Conservation (phyloP, 1,284 basidiomycete genomes). For the Ceraceosorus bombacis region DNA sequence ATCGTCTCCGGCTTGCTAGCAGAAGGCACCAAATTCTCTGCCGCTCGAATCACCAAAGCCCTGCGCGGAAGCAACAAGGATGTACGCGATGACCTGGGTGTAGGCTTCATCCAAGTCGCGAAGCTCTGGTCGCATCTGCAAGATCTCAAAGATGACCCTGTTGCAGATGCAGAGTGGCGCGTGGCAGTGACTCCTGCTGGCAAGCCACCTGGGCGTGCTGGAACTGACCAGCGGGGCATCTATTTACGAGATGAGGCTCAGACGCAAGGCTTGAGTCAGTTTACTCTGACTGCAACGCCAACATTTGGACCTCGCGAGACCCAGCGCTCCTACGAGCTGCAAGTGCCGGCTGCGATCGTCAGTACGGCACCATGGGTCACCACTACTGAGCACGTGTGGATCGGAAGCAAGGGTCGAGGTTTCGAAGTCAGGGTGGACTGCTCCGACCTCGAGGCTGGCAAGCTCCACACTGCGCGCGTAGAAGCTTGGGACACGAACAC, state of each 20-base stretch:
- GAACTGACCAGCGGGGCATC: slow-evolving; percentile 39
- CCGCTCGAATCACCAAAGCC: slow-evolving; percentile 46
- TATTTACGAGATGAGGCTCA: slow-evolving; percentile 46
- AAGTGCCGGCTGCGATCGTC: slow-evolving; percentile 36
- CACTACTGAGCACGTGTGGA: slow-evolving; percentile 39
- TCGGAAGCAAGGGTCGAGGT: slow-evolving; percentile 46
- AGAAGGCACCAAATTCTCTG: slow-evolving; percentile 42
- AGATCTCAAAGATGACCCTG: slow-evolving; percentile 35
- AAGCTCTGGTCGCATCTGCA: slow-evolving; percentile 46
- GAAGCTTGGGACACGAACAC: slow-evolving; percentile 40
- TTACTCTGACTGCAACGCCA: slow-evolving; percentile 39
- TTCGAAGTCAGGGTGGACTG: slow-evolving; percentile 48
- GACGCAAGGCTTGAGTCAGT: slow-evolving; percentile 39
- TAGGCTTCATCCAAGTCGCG: slow-evolving; percentile 45
- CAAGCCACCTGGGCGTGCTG: slow-evolving; percentile 26
- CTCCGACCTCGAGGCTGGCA: slow-evolving; percentile 35
- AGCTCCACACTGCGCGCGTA: slow-evolving; percentile 42
- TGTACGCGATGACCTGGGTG: slow-evolving; percentile 44
- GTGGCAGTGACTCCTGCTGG: slow-evolving; percentile 43
- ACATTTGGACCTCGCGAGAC: slow-evolving; percentile 39
- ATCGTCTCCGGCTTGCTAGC: slow-evolving; percentile 46
- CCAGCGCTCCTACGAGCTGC: slow-evolving; percentile 41
- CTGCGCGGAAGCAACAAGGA: slow-evolving; percentile 45
- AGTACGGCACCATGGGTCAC: slow-evolving; percentile 42
- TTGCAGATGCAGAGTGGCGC: slow-evolving; percentile 44